Evolutionary conservation across 208 protist species (phyloP).

Genomic region (Wallacemonas sp.): DNA sequence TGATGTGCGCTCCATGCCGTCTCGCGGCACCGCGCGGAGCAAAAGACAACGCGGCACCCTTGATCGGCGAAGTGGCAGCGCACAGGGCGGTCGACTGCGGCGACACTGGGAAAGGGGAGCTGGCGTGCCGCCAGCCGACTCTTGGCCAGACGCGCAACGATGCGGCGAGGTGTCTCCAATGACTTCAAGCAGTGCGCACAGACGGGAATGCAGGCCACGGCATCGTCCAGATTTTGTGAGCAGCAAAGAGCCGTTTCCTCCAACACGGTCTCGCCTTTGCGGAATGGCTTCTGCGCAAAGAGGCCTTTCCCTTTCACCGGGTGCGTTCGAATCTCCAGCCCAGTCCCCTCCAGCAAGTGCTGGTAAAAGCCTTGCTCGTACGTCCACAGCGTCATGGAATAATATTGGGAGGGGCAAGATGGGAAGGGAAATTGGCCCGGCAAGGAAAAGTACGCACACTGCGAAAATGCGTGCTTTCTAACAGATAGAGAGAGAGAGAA

Average conservation of each 20-base stretch:
- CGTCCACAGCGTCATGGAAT: slow-evolving; percentile 40
- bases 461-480: no score
- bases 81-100: slow-evolving; percentile 21
- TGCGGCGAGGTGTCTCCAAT: slow-evolving; percentile 53
- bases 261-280: slow-evolving; percentile 43
- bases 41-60: slow-evolving; percentile 60
- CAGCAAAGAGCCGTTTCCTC: slow-evolving; percentile 73
- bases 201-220: slow-evolving; percentile 30
- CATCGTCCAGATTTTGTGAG: slow-evolving; percentile 78
- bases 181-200: slow-evolving; percentile 59
- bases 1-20: slow-evolving; percentile 44
- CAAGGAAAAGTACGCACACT: not conserved
- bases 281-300: slow-evolving; percentile 33
- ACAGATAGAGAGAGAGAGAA: not conserved
- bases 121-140: slow-evolving; percentile 32
- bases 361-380: slow-evolving; percentile 52
- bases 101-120: slow-evolving; percentile 25
- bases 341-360: slow-evolving; percentile 33
- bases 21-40: slow-evolving; percentile 58
- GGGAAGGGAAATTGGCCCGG: not conserved
- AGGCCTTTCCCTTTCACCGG: slow-evolving; percentile 71
- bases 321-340: slow-evolving; percentile 45
- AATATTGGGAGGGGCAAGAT: no score
- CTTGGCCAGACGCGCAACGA: slow-evolving; percentile 38
- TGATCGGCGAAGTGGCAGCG: slow-evolving; percentile 31